A percentile compares a stretch with the other conserved stretches of the same genome.
Evolutionary conservation across 2,329 filamentous ascomycete genomes (phyloP).

Genomic region (Cladophialophora exuberans): DNA sequence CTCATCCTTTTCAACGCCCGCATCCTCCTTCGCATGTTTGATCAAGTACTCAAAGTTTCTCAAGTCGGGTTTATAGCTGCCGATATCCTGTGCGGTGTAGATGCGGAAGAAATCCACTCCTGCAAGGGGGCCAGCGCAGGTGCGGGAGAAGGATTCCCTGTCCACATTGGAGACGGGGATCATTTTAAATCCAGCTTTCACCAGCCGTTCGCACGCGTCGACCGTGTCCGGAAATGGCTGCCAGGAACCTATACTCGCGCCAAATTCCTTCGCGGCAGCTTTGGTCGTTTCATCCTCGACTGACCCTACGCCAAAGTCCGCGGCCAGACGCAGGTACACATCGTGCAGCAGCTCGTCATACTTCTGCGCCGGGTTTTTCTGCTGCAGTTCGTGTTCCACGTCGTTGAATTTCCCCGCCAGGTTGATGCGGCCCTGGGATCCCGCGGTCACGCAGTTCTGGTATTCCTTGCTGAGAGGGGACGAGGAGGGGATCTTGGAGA

Average conservation of each 20-base stretch:
- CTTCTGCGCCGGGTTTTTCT: conserved; percentile 56
- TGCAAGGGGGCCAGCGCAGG: conserved; percentile 53
- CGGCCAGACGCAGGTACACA: conserved; percentile 12
- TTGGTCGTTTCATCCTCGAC: conserved; percentile 2
- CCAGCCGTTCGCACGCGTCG: conserved; percentile 53
- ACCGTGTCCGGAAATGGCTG: conserved; percentile 63
- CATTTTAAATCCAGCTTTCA: conserved; percentile 55
- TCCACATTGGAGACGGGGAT: conserved; percentile 63
- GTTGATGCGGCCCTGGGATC: background rate
- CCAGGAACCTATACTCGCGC: conserved; percentile 54
- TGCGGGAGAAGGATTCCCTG: conserved; percentile 52
- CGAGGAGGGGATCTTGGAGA: conserved; percentile 14
- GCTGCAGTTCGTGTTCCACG: conserved; percentile 55
- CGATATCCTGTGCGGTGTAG: conserved; percentile 72
- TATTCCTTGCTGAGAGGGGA: conserved; percentile 8
- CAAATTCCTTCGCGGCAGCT: conserved; percentile 50
- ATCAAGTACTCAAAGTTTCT: conserved; percentile 70
- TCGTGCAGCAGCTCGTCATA: conserved; percentile 62
- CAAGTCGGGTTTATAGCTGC: conserved; percentile 69
- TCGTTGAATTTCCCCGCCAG: conserved; percentile 36
- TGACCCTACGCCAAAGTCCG: conserved; percentile 12
- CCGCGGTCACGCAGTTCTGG: conserved; percentile 10
- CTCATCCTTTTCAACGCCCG: conserved; percentile 60
- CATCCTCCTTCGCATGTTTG: conserved; percentile 52
- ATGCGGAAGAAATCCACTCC: conserved; percentile 64